Evolutionary conservation across 2,329 filamentous ascomycete genomes (phyloP).

Genomic region (Stachybotrys elegans): DNA sequence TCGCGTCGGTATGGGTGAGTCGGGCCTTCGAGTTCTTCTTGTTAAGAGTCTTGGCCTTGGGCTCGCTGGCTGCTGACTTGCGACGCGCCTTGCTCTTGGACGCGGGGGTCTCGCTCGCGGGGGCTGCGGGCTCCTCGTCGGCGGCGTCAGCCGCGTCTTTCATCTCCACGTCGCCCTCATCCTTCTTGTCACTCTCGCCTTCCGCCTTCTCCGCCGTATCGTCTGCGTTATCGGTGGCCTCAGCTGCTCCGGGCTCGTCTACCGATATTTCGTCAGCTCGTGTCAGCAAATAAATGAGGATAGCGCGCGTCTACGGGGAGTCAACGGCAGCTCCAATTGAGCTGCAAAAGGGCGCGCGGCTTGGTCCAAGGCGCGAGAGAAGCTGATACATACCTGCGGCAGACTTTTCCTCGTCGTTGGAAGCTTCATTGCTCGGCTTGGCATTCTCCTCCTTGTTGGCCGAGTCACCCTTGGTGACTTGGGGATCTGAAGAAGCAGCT

Average conservation of each 20-base stretch:
- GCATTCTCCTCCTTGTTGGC: conserved; percentile 15
- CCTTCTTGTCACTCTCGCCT: conserved; percentile 17
- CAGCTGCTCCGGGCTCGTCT: conserved; percentile 21
- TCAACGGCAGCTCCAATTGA: too few species aligned
- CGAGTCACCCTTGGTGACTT: conserved; percentile 15
- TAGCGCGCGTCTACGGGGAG: too few species aligned
- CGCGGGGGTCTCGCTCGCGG: conserved; percentile 22
- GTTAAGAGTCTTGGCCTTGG: conserved; percentile 75
- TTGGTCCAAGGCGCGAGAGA: neutral
- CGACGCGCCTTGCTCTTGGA: conserved; percentile 52
- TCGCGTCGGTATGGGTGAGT: conserved; percentile 68
- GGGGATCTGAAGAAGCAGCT: conserved; percentile 17
- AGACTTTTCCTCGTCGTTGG: conserved; percentile 22
- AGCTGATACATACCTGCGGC: conserved; percentile 24
- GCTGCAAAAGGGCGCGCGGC: too few species aligned
- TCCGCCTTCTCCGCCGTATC: conserved; percentile 23
- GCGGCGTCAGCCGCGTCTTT: conserved; percentile 25
- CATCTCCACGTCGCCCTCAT: conserved; percentile 42
- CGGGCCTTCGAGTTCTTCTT: conserved; percentile 77
- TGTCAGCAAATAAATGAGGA: too few species aligned
- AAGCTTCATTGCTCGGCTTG: conserved; percentile 16
- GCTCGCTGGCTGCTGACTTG: conserved; percentile 66
- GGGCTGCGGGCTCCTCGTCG: conserved; percentile 21
- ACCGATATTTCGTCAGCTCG: conserved; percentile 20
- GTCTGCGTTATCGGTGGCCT: conserved; percentile 22